These are phyloP conservation scores for Hanseniaspora osmophila DNA, from an alignment of 805 yeast genomes.

Conservation along the genomic window DNA sequence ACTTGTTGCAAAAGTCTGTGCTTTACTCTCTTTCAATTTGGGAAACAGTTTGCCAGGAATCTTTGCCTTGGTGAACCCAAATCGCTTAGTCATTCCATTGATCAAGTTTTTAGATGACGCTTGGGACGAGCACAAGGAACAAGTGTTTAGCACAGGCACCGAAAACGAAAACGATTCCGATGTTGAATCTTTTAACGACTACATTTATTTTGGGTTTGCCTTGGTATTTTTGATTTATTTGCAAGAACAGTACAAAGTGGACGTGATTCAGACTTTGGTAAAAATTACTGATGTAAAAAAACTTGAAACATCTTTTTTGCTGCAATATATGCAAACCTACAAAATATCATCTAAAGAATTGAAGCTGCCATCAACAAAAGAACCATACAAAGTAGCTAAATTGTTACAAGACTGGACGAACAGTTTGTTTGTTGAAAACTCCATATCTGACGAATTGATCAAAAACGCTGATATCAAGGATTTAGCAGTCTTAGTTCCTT, in stretches of 20 bases:
- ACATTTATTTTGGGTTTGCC: conserved; percentile 53
- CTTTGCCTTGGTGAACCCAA: conserved; percentile 34
- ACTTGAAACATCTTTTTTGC: conserved; percentile 19
- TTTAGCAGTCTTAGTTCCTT: conserved; percentile 54
- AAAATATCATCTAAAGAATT: conserved; percentile 14
- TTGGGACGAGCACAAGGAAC: conserved; percentile 13
- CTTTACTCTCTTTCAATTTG: conserved; percentile 33
- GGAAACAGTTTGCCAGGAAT: conserved; percentile 26
- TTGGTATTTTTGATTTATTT: conserved; percentile 32
- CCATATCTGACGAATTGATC: conserved; percentile 74
- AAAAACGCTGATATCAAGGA: conserved; percentile 52
- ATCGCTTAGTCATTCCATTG: conserved; percentile 28
- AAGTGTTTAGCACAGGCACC: conserved; percentile 14
- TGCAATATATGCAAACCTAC: conserved; percentile 16
- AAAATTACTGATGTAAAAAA: conserved; percentile 9
- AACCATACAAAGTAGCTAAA: conserved; percentile 18
- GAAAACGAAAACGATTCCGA: conserved; percentile 33
- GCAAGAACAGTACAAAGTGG: conserved; percentile 26
- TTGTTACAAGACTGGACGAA: conserved; percentile 58
- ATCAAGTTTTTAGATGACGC: conserved; percentile 38
- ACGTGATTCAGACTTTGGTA: conserved; percentile 17
- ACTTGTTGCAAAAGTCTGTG: conserved; percentile 36
- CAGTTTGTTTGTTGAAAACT: conserved; percentile 70
- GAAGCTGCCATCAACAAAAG: conserved; percentile 15
- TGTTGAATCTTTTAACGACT: conserved; percentile 48